Evolutionary conservation across 2,329 filamentous ascomycete genomes (phyloP), one percentile per base, ranked within the genome.

Genomic region (Aurifilum marmelostoma): DNA sequence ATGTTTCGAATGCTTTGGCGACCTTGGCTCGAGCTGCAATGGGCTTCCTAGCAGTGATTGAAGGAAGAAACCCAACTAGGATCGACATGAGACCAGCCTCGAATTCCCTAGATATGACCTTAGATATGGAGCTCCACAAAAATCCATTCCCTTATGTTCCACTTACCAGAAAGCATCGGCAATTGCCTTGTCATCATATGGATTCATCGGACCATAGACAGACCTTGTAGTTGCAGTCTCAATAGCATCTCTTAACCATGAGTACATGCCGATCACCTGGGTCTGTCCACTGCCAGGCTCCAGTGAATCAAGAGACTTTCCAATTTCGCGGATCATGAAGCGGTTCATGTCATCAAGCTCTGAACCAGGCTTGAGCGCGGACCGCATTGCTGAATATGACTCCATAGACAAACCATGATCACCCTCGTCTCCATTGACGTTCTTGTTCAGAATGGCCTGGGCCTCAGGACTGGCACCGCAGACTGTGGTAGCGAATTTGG

Each of bases 191-290:
- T 81, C 77, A 43, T 78, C 73, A 52, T 76, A 82, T 0, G 81
- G 81, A 68, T 82, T 83, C 67, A 79, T 73, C 0, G 78, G 79
- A 2, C 81, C 81, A 70, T 83, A 83, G 0, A 81, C 75, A 18
- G 80, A 76, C 59, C 78, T 73, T 0, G 80, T 83, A 59, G 79
- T 76, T 2, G 81, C 79, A 5, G 75, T 69, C 0, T 77, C 79
- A 29, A 81, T 75, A 27, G 76, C 73, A 66, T 78, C 76, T 24
- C 74, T 73, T 16, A 79, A 69, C 67, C 75, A 75, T 60, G 56
- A 21, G 54, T 75, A 74, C 29, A 76, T 29, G n/a, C 67, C 43
- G 47, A 74, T 72, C 54, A 47, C 71, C 21, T 52, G 70, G 0
- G 72, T 65, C 54, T 71, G 21, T 5, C 67, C 70, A 34, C 65